Evolutionary conservation across 441 rosid genomes (phyloP).

Genomic region (Eruca vesicaria): DNA sequence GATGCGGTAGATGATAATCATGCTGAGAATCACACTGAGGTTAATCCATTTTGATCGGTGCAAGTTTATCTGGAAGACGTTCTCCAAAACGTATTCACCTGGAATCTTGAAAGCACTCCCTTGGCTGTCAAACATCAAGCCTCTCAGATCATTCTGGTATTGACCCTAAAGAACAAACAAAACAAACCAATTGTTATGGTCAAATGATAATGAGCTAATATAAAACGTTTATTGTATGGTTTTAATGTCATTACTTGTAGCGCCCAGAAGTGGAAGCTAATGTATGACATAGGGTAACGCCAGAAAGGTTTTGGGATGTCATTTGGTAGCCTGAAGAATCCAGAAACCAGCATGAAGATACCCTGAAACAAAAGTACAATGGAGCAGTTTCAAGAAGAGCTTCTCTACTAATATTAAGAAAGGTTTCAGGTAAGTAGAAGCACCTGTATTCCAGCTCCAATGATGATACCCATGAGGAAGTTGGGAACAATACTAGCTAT

Average conservation of each 20-base stretch:
- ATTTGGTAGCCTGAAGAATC: slow-evolving; percentile 93
- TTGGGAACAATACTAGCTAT: slow-evolving; percentile 92
- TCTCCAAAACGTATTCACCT: slow-evolving; percentile 72
- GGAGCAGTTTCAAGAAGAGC: slow-evolving; percentile 6
- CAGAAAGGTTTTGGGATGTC: slow-evolving; percentile 93
- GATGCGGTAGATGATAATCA: slow-evolving; percentile 79
- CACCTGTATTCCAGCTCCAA: slow-evolving; percentile 97
- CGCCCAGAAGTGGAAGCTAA: slow-evolving; percentile 99
- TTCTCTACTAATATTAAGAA: neutral
- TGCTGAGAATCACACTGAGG: slow-evolving; percentile 76
- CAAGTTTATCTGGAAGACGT: slow-evolving; percentile 72
- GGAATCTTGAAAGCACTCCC: slow-evolving; percentile 61
- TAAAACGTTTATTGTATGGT: neutral
- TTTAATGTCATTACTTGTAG: slow-evolving; percentile 57
- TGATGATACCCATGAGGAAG: slow-evolving; percentile 98
- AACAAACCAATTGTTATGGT: slow-evolving; percentile 3
- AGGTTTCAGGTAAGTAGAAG: neutral
- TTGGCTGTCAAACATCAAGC: slow-evolving; percentile 70
- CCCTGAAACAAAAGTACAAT: slow-evolving; percentile 52
- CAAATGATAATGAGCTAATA: slow-evolving; percentile 14
- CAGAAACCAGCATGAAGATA: slow-evolving; percentile 98
- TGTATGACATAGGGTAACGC: slow-evolving; percentile 97
- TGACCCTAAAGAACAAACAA: slow-evolving; percentile 64
- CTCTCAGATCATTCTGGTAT: slow-evolving; percentile 86
- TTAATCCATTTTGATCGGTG: slow-evolving; percentile 85